A percentile compares a stretch with the other conserved stretches of the same genome.
Conservation (phyloP, 2,329 filamentous ascomycete species). For the Cercospora sp. region DNA sequence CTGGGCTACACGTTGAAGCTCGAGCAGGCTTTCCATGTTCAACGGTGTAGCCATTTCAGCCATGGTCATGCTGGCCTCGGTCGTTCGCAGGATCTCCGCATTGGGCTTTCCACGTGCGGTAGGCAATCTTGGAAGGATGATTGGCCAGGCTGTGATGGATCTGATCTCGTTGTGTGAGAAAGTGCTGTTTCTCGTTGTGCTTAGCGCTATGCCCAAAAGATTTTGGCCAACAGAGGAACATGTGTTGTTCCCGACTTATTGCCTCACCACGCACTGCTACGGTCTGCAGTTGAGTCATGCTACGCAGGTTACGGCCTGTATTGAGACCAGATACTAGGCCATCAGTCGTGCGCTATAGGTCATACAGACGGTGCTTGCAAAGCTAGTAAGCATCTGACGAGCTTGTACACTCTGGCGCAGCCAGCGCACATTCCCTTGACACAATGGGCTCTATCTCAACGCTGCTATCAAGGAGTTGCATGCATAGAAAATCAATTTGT, state of each 20-base stretch:
- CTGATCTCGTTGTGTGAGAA: neutral
- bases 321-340: neutral
- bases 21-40: neutral
- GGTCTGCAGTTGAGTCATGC: neutral
- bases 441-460: neutral
- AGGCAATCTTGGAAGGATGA: neutral
- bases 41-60: neutral
- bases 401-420: neutral
- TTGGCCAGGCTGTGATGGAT: neutral
- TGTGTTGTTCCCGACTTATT: neutral
- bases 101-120: neutral
- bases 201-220: neutral
- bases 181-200: neutral
- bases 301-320: neutral
- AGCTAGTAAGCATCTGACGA: neutral
- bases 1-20: neutral
- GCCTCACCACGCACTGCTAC: neutral
- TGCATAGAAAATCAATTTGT: neutral
- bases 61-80: neutral
- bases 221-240: neutral
- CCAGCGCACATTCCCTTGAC: neutral
- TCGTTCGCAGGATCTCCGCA: neutral
- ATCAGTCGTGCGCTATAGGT: neutral
- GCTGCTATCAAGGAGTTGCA: neutral
- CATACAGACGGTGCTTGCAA: neutral